These are phyloP conservation scores for Daldinia sp. DNA, from an alignment of 2,329 filamentous ascomycete genomes.

Conservation along the genomic window DNA sequence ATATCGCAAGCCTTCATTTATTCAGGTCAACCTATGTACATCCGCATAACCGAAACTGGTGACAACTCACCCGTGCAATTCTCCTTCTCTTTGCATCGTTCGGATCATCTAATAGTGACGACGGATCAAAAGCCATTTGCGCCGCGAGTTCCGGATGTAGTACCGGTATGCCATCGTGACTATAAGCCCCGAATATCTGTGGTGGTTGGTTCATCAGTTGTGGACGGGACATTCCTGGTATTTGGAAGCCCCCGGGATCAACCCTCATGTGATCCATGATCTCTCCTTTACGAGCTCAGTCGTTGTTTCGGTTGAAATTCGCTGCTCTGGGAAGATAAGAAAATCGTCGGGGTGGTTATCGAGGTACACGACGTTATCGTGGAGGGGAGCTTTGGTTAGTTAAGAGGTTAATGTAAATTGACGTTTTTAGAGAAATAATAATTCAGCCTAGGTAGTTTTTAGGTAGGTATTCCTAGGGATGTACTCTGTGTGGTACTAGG, in stretches of 20 bases:
- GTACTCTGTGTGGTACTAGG: constrained; percentile 25
- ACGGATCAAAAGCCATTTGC: constrained; percentile 68
- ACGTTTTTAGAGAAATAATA: constrained; percentile 27
- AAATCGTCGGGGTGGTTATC: constrained; percentile 11
- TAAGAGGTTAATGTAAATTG: constrained; percentile 15
- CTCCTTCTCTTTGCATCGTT: constrained; percentile 88
- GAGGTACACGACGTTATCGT: constrained; percentile 17
- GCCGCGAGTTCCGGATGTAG: constrained; percentile 64
- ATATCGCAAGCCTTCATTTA: constrained; percentile 82
- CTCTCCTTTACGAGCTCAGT: constrained; percentile 3
- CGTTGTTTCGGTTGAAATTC: constrained; percentile 8
- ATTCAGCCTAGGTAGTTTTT: constrained; percentile 26
- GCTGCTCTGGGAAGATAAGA: constrained; percentile 13
- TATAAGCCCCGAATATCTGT: constrained; percentile 73
- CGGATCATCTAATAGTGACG: constrained; percentile 66
- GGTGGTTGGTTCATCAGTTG: constrained; percentile 72
- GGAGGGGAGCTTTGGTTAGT: constrained; percentile 5
- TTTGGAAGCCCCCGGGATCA: constrained; percentile 59
- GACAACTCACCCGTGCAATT: constrained; percentile 77
- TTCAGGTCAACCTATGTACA: constrained; percentile 25
- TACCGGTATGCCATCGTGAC: constrained; percentile 66
- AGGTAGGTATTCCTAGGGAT: constrained; percentile 31
- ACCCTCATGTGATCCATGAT: constrained; percentile 59
- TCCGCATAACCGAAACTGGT: constrained; percentile 1
- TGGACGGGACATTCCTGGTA: constrained; percentile 63